Evolutionary conservation across 805 yeast genomes (phyloP), one percentile per base, ranked within the genome.

Genomic region (Wickerhamiella vanderwaltii): DNA sequence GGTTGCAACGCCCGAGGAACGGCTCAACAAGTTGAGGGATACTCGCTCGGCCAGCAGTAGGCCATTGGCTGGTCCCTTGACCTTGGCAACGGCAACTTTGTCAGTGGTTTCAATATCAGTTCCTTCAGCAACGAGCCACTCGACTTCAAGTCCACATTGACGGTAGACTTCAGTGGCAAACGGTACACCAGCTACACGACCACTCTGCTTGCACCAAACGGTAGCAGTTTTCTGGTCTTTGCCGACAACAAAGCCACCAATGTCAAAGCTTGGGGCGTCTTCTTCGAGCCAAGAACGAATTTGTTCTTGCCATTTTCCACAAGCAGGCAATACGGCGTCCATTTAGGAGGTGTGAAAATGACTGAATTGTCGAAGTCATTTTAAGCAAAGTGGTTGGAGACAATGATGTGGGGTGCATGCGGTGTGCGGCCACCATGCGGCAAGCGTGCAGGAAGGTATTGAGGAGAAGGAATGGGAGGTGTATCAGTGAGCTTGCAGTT

Each of bases 231-330:
- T 80, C 3, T 51, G 50, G 33, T 69, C 77, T 41, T 71, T 69
- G 9, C 97, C 96, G n/a, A 88, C 97, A 2, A 88, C 97, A 53
- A 65, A 84, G 2, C 95, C 97, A 25, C 97, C 97, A 53, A 78
- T 81, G 59, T 87, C 97, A 53, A 88, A 88, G 0, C 93, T 75
- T 1, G 97, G 96, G 12, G 82, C 88, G 53, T 87, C 97, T 55
- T 87, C 97, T 4, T 72, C 66, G 11, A 87, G 65, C 78, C 84
- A 87, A 33, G 64, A 67, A 7, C 85, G 74, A 47, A 88, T 74
- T 46, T 77, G 78, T 39, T 71, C 72, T 56, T 77, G 85, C 97
- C 97, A 88, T 38, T 64, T 66, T 3, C 95, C 93, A 43, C 72
- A 74, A 4, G 67, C 62, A 0, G 96, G 95, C 20, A 88, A 67